These are phyloP conservation scores for Rhizophora apiculata DNA, from an alignment of 345 rosid species.

Conservation along the genomic window DNA sequence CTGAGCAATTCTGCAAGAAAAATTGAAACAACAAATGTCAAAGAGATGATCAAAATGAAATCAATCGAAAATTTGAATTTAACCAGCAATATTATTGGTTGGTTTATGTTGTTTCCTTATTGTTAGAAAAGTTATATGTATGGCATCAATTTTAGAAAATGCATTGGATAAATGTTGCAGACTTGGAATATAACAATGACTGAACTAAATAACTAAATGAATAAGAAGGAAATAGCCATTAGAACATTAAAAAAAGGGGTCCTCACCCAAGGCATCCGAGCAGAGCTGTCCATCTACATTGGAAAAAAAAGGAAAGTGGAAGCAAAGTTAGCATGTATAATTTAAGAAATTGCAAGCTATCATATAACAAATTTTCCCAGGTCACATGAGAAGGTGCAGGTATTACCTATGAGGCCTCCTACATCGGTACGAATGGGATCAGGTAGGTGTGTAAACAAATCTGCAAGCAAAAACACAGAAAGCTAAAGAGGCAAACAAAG, in stretches of 20 bases:
- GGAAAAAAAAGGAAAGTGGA: not conserved
- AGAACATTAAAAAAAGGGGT: not conserved
- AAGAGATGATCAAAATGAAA: not conserved
- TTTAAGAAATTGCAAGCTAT: not conserved
- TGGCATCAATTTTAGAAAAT: no score
- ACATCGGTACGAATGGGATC: not conserved
- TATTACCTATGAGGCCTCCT: not conserved
- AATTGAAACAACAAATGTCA: not conserved
- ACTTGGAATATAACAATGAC: no score
- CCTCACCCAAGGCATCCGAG: not conserved
- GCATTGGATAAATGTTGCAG: no score
- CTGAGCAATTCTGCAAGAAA: not conserved
- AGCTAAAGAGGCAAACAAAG: not conserved
- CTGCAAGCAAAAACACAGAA: not conserved
- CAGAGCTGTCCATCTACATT: not conserved
- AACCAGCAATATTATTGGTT: not conserved
- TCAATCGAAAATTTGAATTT: not conserved
- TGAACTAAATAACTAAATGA: not conserved
- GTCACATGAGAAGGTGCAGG: not conserved
- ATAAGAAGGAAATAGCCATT: not conserved
- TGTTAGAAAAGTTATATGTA: not conserved
- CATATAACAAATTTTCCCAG: not conserved
- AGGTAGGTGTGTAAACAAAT: not conserved
- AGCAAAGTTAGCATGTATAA: no score
- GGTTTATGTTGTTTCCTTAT: not conserved